These are phyloP conservation scores for Tillandsia leiboldiana DNA, from an alignment of 176 grass and related monocot genomes.

Conservation along the genomic window DNA sequence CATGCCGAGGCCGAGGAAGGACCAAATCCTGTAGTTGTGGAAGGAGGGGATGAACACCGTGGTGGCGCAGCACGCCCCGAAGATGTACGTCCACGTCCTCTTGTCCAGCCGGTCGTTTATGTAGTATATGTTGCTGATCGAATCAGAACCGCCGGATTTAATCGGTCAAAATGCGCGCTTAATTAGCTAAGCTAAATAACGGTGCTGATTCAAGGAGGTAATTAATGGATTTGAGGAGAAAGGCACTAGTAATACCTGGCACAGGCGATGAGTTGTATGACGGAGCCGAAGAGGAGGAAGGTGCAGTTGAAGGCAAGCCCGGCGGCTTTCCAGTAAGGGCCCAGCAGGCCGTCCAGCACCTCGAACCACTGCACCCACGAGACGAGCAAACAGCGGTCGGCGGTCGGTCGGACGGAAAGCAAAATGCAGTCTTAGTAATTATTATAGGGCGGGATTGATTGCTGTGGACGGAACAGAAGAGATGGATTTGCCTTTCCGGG, in stretches of 20 bases:
- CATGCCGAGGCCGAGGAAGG: slow-evolving; percentile 80
- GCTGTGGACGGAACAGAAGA: background rate
- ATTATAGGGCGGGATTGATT: background rate
- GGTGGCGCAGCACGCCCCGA: slow-evolving; percentile 79
- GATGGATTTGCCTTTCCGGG: background rate
- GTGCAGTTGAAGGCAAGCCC: slow-evolving; percentile 72
- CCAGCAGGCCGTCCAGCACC: slow-evolving; percentile 66
- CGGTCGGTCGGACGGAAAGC: background rate
- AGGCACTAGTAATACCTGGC: slow-evolving; percentile 28
- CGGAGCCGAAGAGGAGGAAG: slow-evolving; percentile 68
- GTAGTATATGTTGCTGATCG: slow-evolving; percentile 63
- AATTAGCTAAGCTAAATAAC: background rate
- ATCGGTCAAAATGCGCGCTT: background rate
- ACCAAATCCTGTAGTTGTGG: slow-evolving; percentile 95
- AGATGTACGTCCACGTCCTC: slow-evolving; percentile 87
- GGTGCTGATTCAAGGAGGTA: background rate
- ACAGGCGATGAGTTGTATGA: slow-evolving; percentile 71
- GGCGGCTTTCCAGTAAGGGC: slow-evolving; percentile 65
- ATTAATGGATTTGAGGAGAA: background rate
- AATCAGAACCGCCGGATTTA: background rate
- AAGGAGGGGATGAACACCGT: slow-evolving; percentile 81
- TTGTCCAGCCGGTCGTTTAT: slow-evolving; percentile 84
- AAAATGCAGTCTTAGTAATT: background rate
- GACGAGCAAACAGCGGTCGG: background rate
- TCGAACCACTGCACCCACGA: slow-evolving; percentile 51